Conservation (phyloP, 441 rosid species). For the Viola pubescens region DNA sequence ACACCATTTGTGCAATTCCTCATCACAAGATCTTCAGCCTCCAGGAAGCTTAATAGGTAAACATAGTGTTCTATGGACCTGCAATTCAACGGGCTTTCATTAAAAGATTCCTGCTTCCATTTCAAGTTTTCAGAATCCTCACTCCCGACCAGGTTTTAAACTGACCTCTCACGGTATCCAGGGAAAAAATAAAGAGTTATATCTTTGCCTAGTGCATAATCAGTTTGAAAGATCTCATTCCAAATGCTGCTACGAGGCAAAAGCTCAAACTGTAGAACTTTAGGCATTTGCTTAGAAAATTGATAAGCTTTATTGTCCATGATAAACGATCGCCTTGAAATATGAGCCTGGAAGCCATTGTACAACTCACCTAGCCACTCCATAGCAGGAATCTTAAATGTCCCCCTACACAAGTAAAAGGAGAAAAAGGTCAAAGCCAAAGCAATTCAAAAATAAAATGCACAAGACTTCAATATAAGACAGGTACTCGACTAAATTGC, state of each 20-base stretch:
- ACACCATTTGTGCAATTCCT: constrained; percentile 35
- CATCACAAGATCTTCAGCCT: constrained; percentile 27
- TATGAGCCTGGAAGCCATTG: constrained; percentile 35
- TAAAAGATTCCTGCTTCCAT: too few relatives aligned
- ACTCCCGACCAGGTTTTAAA: not conserved
- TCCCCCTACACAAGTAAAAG: constrained; percentile 1
- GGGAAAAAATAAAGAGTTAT: constrained; percentile 48
- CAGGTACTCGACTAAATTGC: too few relatives aligned
- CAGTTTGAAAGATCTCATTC: constrained; percentile 17
- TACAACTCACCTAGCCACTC: not conserved
- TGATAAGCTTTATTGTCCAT: constrained; percentile 30
- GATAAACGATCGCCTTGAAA: constrained; percentile 23
- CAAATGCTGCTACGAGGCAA: constrained; percentile 24
- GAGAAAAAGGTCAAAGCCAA: not conserved
- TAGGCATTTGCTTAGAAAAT: constrained; percentile 35
- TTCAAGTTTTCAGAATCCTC: too few relatives aligned
- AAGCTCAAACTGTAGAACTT: constrained; percentile 35
- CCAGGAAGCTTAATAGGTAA: constrained; percentile 18
- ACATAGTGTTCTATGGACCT: constrained; percentile 8
- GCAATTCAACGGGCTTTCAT: not conserved
- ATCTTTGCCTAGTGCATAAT: constrained; percentile 30
- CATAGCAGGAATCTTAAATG: not conserved
- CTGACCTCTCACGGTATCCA: constrained; percentile 1
- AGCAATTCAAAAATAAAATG: not conserved
- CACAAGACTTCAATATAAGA: too few relatives aligned